Evolutionary conservation across 2,329 filamentous ascomycete genomes (phyloP).

Genomic region (Aspergillus pseudoglaucus): DNA sequence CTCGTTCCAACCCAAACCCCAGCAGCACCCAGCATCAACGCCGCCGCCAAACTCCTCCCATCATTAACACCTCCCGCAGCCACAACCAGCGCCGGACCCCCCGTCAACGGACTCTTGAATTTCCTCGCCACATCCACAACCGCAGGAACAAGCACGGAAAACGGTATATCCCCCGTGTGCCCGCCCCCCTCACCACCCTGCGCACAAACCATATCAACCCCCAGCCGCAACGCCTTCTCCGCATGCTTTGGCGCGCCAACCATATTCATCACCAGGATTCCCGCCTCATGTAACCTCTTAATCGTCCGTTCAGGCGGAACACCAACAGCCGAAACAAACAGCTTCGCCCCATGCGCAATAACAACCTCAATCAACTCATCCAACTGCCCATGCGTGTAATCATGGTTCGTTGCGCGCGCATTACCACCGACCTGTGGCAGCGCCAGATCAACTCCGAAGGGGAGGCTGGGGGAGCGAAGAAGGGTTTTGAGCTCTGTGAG

Average conservation of each 20-base stretch:
- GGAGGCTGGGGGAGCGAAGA: conserved; percentile 59
- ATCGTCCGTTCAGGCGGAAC: conserved; percentile 71
- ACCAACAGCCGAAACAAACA: conserved; percentile 86
- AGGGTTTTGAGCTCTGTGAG: conserved; percentile 78
- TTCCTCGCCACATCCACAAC: conserved; percentile 74
- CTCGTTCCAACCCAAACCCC: conserved; percentile 94
- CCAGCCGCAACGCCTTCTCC: conserved; percentile 75
- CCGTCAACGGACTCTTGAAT: conserved; percentile 66
- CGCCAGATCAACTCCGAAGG: conserved; percentile 87
- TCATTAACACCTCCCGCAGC: conserved; percentile 85
- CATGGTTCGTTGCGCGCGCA: conserved; percentile 87
- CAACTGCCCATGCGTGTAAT: conserved; percentile 85
- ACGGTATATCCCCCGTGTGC: conserved; percentile 83
- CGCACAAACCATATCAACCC: conserved; percentile 85
- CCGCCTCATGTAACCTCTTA: conserved; percentile 67
- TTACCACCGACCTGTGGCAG: conserved; percentile 79
- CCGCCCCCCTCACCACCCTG: conserved; percentile 92
- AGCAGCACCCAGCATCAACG: conserved; percentile 77
- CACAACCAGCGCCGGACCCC: conserved; percentile 68
- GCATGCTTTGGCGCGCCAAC: conserved; percentile 89
- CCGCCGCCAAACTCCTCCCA: conserved; percentile 71
- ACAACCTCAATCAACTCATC: conserved; percentile 83
- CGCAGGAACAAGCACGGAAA: conserved; percentile 76
- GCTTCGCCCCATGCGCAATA: conserved; percentile 71
- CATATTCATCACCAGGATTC: conserved; percentile 94